A percentile compares a stretch with the other conserved stretches of the same genome.
Conservation (phyloP, 2,329 filamentous ascomycete genomes). For the Stagonosporopsis vannaccii region DNA sequence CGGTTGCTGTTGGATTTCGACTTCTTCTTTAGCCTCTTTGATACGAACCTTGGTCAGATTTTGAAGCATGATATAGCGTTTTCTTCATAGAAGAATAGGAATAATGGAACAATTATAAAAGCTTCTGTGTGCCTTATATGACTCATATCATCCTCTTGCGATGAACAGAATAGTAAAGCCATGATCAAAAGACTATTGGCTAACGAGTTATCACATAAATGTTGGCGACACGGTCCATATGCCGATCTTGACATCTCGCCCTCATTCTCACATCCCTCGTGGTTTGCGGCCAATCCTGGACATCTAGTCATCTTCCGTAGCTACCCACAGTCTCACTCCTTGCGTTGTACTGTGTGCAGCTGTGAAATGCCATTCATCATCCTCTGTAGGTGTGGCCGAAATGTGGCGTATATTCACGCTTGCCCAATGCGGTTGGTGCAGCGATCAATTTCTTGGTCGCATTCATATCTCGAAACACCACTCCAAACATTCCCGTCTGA, state of each 20-base stretch:
- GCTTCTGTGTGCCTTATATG: not conserved
- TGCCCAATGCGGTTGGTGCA: not conserved
- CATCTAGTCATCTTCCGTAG: too few species aligned
- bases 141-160: not conserved
- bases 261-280: not conserved
- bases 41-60: slow-evolving; percentile 18
- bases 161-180: not conserved
- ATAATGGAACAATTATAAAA: slow-evolving; percentile 9
- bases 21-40: slow-evolving; percentile 20
- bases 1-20: not conserved
- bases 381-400: not conserved
- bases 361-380: too few species aligned
- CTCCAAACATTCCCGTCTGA: slow-evolving; percentile 41
- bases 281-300: too few species aligned
- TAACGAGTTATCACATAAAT: too few species aligned
- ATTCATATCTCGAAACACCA: slow-evolving; percentile 31
- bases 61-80: slow-evolving; percentile 28
- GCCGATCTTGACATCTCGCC: not conserved
- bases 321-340: too few species aligned
- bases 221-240: too few species aligned
- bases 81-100: slow-evolving; percentile 17
- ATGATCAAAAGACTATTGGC: not conserved
- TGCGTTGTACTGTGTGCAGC: not conserved
- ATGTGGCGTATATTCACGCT: not conserved
- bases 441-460: slow-evolving; percentile 5